Evolutionary conservation across 2,329 filamentous ascomycete genomes (phyloP).

Genomic region (Coccinonectria pachysandricola): DNA sequence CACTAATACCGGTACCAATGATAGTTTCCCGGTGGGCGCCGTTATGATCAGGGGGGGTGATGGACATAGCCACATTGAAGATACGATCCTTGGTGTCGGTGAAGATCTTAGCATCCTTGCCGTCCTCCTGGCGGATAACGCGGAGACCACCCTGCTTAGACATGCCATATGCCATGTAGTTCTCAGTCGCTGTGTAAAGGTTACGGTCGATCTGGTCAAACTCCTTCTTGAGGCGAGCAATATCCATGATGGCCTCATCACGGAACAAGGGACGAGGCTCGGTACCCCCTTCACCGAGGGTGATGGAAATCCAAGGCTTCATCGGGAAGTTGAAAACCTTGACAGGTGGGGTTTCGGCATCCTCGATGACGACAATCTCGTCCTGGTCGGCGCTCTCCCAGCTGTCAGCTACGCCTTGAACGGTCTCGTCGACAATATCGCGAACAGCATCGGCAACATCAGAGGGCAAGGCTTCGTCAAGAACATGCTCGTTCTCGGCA

Average conservation of each 20-base stretch:
- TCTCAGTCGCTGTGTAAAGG: conserved; percentile 77
- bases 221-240: conserved; percentile 90
- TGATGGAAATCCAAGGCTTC: conserved; percentile 90
- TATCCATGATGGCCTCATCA: conserved; percentile 76
- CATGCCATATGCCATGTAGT: conserved; percentile 90
- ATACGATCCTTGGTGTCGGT: conserved; percentile 85
- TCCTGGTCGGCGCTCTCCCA: conserved; percentile 84
- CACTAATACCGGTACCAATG: conserved; percentile 86
- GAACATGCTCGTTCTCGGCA: conserved; percentile 38
- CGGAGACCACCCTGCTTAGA: conserved; percentile 87
- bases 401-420: conserved; percentile 61
- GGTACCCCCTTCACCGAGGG: conserved; percentile 49
- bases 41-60: conserved; percentile 47
- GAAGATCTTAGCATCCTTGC: conserved; percentile 84
- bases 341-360: conserved; percentile 54
- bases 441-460: conserved; percentile 30
- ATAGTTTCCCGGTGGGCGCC: conserved; percentile 64
- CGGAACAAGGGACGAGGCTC: conserved; percentile 55
- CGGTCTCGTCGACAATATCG: conserved; percentile 35
- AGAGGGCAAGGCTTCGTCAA: conserved; percentile 36
- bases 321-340: conserved; percentile 93
- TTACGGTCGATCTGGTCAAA: conserved; percentile 96
- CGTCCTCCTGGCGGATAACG: conserved; percentile 89
- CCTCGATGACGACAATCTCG: conserved; percentile 53
- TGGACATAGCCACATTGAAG: conserved; percentile 83